Conservation (phyloP, 1,139 yeast species). For the Ashbya aceris region DNA sequence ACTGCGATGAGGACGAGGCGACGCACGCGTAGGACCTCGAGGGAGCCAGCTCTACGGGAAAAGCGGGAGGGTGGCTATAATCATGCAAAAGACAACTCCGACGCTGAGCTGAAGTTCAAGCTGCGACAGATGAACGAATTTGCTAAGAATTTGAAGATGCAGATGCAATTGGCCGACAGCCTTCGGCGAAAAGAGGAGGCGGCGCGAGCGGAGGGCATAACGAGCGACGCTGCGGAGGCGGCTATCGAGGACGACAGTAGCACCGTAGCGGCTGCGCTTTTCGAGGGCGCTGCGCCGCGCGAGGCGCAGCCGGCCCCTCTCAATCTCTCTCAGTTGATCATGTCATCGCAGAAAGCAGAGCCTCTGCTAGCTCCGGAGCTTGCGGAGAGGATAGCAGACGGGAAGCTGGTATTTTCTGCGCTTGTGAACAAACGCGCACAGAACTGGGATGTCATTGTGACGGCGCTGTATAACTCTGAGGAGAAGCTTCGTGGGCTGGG, state of each 20-base stretch:
- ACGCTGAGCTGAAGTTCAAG: conserved; percentile 22
- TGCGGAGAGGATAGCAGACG: conserved; percentile 38
- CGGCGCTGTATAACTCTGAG: conserved; percentile 33
- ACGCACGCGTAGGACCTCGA: too few species aligned
- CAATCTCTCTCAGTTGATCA: conserved; percentile 16
- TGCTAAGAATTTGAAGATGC: conserved; percentile 28
- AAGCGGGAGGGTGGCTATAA: too few species aligned
- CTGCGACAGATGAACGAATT: conserved; percentile 36
- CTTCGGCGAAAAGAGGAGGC: conserved; percentile 3
- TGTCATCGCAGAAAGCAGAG: conserved; percentile 12
- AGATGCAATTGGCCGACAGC: conserved; percentile 18
- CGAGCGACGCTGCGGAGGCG: conserved; percentile 17
- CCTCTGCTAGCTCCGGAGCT: conserved; percentile 38
- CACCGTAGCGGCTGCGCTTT: conserved; percentile 24
- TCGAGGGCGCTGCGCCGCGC: neutral
- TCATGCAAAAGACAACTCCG: neutral
- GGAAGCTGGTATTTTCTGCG: conserved; percentile 36
- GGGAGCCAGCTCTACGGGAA: too few species aligned
- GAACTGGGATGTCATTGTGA: conserved; percentile 49
- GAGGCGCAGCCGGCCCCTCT: neutral
- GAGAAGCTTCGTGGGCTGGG: conserved; percentile 38
- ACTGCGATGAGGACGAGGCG: conserved; percentile 7
- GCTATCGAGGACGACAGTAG: conserved; percentile 27
- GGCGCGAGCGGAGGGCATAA: conserved; percentile 4
- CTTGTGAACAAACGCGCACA: conserved; percentile 37